These are phyloP conservation scores for Penicillium daleae DNA, from an alignment of 495 filamentous ascomycete genomes.

Conservation along the genomic window DNA sequence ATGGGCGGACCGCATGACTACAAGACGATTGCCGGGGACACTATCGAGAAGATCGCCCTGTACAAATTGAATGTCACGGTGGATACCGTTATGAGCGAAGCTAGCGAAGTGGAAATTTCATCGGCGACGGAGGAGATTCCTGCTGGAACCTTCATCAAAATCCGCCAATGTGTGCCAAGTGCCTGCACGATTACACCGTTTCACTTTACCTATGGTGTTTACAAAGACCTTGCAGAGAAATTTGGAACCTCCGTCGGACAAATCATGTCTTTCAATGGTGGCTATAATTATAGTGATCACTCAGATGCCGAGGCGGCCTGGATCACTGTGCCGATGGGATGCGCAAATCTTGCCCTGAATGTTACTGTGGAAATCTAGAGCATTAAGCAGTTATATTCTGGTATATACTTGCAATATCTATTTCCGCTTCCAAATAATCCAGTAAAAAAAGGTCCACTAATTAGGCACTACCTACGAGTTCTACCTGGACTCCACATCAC, in stretches of 20 bases:
- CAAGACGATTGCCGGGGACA: slow-evolving; percentile 22
- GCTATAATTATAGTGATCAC: slow-evolving; percentile 22
- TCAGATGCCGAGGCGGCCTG: slow-evolving; percentile 11
- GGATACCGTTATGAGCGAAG: slow-evolving; percentile 8
- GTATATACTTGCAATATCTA: neutral
- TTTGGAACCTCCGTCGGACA: slow-evolving; percentile 24
- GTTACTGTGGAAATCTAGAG: slow-evolving; percentile 8
- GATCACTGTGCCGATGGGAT: slow-evolving; percentile 17
- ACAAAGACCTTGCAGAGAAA: slow-evolving; percentile 28
- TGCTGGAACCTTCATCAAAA: slow-evolving; percentile 20
- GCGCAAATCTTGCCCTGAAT: slow-evolving; percentile 6
- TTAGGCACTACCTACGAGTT: too few relatives aligned
- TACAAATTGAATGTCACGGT: slow-evolving; percentile 20
- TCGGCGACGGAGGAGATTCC: slow-evolving; percentile 1
- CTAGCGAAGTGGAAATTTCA: neutral
- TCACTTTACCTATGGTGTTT: slow-evolving; percentile 24
- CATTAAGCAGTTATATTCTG: neutral
- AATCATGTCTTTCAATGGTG: slow-evolving; percentile 22
- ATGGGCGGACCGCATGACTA: slow-evolving; percentile 21
- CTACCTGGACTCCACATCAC: neutral
- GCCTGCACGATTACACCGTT: slow-evolving; percentile 14
- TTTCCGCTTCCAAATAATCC: neutral
- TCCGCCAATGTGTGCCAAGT: slow-evolving; percentile 26
- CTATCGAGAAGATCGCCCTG: slow-evolving; percentile 20
- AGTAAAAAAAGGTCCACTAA: neutral